Percentiles rank a stretch among this genome's conserved stretches.
These are phyloP conservation scores for Kurtzmaniella natalensis DNA, from an alignment of 1,139 yeast genomes.

Conservation along the genomic window DNA sequence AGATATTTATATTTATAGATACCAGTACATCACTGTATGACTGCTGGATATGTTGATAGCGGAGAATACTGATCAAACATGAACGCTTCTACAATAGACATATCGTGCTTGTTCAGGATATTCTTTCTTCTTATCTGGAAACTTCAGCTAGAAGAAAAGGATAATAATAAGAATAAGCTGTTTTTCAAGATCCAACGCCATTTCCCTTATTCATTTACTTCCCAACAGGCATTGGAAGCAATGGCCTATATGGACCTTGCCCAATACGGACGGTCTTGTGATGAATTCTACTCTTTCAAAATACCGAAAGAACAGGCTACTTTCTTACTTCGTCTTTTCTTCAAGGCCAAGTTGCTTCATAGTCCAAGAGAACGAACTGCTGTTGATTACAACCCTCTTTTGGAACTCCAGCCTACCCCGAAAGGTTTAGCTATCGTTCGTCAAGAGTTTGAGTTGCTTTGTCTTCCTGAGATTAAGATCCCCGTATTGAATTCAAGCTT, in stretches of 20 bases:
- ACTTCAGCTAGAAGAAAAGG: not conserved
- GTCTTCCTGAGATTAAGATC: constrained; percentile 42
- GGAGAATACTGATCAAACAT: no score
- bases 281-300: not conserved
- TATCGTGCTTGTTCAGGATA: no score
- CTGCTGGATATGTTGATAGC: no score
- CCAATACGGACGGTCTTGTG: not conserved
- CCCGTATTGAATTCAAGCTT: constrained; percentile 47
- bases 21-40: no score
- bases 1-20: no score
- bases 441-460: constrained; percentile 54
- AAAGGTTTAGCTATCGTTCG: constrained; percentile 77
- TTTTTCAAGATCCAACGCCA: constrained; percentile 11
- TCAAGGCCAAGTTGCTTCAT: constrained; percentile 66
- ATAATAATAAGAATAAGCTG: not conserved
- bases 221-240: constrained; percentile 45
- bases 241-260: constrained; percentile 47
- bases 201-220: constrained; percentile 51
- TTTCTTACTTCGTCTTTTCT: constrained; percentile 50
- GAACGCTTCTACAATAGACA: no score
- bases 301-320: constrained; percentile 34
- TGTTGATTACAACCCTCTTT: constrained; percentile 35
- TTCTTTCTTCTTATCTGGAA: not conserved
- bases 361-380: constrained; percentile 73
- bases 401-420: constrained; percentile 78